phyloP scores from a whole-genome alignment of 768 basidiomycete species.

The Kwoniella heveanensis region DNA sequence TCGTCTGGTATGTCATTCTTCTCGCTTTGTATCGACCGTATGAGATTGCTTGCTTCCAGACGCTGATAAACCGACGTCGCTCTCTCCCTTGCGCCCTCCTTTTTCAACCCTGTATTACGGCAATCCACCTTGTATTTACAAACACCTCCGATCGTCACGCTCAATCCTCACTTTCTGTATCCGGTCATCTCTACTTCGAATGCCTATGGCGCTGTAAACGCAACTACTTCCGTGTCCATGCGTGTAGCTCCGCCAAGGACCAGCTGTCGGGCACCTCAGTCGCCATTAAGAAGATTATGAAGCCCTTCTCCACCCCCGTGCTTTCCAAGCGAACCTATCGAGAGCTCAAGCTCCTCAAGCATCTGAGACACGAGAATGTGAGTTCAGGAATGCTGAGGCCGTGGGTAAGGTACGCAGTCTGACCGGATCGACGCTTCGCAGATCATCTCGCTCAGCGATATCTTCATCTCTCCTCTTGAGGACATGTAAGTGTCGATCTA shows the following conservation, averaged over 20 bases:
- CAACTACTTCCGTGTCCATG: not conserved
- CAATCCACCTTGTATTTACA: not conserved
- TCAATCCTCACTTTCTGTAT: not conserved
- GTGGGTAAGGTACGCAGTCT: not conserved
- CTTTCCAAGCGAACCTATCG: slow-evolving; percentile 95
- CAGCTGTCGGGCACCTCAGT: slow-evolving; percentile 91
- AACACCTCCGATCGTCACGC: not conserved
- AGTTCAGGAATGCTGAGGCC: too few relatives aligned
- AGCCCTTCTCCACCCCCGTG: slow-evolving; percentile 96
- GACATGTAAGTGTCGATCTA: slow-evolving; percentile 69
- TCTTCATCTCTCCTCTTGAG: slow-evolving; percentile 99
- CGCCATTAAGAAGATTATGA: slow-evolving; percentile 99
- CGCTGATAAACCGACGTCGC: not conserved
- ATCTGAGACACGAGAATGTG: slow-evolving; percentile 97
- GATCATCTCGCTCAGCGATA: slow-evolving; percentile 98
- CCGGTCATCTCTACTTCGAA: not conserved
- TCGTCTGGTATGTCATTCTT: slow-evolving; percentile 77
- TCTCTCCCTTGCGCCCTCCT: not conserved
- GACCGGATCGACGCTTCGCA: slow-evolving; percentile 49
- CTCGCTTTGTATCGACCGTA: not conserved
- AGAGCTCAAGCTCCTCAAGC: slow-evolving; percentile 96
- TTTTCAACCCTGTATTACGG: slow-evolving; percentile 9
- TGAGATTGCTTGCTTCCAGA: not conserved
- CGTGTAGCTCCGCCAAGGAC: slow-evolving; percentile 81
- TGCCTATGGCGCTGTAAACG: too few relatives aligned